Evolutionary conservation across 2,329 filamentous ascomycete species (phyloP).

Genomic region (Lasiodiplodia sp.): DNA sequence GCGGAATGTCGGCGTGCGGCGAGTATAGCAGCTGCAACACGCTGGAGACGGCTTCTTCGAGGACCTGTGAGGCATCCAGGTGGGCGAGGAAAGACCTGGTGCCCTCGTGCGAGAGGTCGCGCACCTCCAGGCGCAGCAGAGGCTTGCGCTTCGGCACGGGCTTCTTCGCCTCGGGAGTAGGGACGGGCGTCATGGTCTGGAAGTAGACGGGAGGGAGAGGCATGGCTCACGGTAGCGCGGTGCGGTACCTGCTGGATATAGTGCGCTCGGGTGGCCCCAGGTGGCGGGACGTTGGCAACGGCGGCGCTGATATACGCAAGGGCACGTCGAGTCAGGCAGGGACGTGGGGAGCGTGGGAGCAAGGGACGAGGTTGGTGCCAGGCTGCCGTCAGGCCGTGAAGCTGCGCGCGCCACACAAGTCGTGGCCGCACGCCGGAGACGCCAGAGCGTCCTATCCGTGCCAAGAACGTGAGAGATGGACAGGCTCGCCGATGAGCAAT

Average conservation of each 20-base stretch:
- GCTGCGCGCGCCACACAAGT: constrained; percentile 3
- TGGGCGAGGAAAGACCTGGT: constrained; percentile 71
- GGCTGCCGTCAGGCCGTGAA: constrained; percentile 14
- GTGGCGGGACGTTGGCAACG: constrained; percentile 9
- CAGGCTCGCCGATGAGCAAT: background rate
- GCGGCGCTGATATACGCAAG: constrained; percentile 19
- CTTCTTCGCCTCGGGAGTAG: constrained; percentile 29
- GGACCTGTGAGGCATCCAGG: constrained; percentile 67
- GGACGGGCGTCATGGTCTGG: constrained; percentile 35
- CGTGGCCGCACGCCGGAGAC: background rate
- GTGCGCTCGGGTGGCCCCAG: constrained; percentile 7
- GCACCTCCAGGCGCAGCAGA: constrained; percentile 56
- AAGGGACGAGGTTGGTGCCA: constrained; percentile 5
- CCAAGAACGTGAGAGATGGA: background rate
- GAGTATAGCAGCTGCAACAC: constrained; percentile 78
- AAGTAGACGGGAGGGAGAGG: constrained; percentile 35
- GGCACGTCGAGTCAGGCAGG: constrained; percentile 17
- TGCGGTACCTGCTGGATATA: constrained; percentile 25
- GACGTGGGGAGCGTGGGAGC: constrained; percentile 20
- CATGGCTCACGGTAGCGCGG: constrained; percentile 12
- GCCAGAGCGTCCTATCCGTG: background rate
- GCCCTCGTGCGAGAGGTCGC: constrained; percentile 63
- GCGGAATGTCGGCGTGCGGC: constrained; percentile 52
- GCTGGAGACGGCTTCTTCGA: constrained; percentile 68
- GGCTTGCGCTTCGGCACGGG: constrained; percentile 46